Conservation (phyloP, 805 yeast genomes). For the Myxozyma kluyveri region DNA sequence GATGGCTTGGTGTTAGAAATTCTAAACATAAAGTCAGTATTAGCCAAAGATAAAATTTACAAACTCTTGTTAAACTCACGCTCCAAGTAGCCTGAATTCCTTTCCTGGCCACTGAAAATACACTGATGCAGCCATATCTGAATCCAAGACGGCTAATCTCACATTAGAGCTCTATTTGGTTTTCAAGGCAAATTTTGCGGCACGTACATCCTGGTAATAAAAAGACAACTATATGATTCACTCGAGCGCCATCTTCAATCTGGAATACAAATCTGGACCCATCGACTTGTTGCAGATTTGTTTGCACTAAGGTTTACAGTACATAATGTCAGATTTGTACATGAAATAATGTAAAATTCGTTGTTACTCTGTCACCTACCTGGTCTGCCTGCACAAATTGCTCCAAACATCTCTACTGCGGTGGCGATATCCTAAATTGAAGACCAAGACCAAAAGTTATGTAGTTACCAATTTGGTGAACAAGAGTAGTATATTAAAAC, state of each 20-base stretch:
- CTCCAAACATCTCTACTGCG: constrained; percentile 73
- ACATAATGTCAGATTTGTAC: no score
- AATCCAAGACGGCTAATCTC: constrained; percentile 46
- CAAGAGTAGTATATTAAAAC: no score
- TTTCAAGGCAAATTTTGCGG: constrained; percentile 17
- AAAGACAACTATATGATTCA: constrained; percentile 80
- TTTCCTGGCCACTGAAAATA: constrained; percentile 76
- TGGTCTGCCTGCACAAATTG: constrained; percentile 72
- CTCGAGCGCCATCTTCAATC: constrained; percentile 59
- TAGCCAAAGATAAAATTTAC: constrained; percentile 45
- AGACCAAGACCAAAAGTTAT: no score
- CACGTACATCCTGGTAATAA: constrained; percentile 76
- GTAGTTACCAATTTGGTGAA: no score
- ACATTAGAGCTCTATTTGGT: not conserved
- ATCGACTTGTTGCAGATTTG: constrained; percentile 57
- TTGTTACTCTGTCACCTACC: no score
- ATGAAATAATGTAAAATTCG: no score
- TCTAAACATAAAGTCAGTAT: constrained; percentile 16
- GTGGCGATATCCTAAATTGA: no score
- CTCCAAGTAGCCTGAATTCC: constrained; percentile 41
- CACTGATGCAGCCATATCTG: constrained; percentile 73
- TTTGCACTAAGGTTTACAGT: constrained; percentile 34
- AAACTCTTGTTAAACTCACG: constrained; percentile 50
- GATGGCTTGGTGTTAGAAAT: constrained; percentile 64
- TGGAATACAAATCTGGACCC: constrained; percentile 62